Base-by-base conservation (phyloP, 2,329 filamentous ascomycete species). In the Thielaviopsis euricoi region DNA sequence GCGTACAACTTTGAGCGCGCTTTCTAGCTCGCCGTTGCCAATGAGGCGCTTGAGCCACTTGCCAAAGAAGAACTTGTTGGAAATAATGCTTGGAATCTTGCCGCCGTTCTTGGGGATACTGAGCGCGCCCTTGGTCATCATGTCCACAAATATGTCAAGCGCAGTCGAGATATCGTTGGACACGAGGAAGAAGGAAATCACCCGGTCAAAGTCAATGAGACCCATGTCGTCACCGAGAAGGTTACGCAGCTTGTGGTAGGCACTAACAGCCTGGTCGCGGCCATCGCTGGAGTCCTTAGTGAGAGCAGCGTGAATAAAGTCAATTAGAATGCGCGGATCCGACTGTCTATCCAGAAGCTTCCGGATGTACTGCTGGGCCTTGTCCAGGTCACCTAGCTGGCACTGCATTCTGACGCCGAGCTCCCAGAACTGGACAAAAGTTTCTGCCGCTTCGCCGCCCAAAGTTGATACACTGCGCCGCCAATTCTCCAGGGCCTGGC, bases 1-100 rank as follows among this genome's bases (percentile, higher is more conserved):
- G 15, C 85, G 78, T 26, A 93, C 73, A 9, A 94, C 87, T 60
- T 81, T 79, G 56, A 80, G 76, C 2, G 88, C 87, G 1, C 84
- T 85, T 58, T 86, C 79, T 15, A 87, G 71, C 62, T 89, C 79
- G 1, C 82, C 82, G 59, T 83, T 79, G 17, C 83, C 84, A 58
- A 94, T 86, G 9, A 94, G 78, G 54, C 86, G 82, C 69, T 91
- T 91, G 65, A 95, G 77, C 90, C 89, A 95, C 64, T 88, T 90
- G 37, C 85, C 86, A 63, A 89, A 86, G 69, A 95, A 87, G 69
- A 89, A 91, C 62, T 85, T 83, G 68, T 94, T 93, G 54, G 72
- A 74, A 46, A 81, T 69, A 9, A 73, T 69, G 0, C 72, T 71
- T 1, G 78, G 78, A 58, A 81, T 69, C 19, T 67, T 64, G 55